Percentiles rank a stretch among this genome's conserved stretches.
Evolutionary conservation across 495 filamentous ascomycete genomes (phyloP).

Genomic region (Corynascus novoguineensis): DNA sequence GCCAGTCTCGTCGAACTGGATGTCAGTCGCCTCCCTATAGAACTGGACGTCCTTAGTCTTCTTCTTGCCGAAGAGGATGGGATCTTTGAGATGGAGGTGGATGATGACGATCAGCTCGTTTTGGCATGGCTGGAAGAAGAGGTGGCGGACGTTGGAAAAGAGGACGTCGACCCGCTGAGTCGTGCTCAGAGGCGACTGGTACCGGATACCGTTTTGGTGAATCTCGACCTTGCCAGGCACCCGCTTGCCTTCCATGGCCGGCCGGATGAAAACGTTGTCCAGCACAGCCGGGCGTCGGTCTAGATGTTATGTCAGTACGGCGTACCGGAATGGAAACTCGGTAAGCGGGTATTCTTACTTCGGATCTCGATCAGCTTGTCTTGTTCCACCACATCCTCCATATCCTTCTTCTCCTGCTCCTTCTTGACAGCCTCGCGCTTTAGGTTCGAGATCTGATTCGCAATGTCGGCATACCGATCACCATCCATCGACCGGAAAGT

Average conservation of each 20-base stretch:
- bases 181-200: slow-evolving; percentile 77
- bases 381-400: slow-evolving; percentile 99
- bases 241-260: slow-evolving; percentile 91
- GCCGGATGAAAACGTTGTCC: slow-evolving; percentile 89
- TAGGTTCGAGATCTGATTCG: slow-evolving; percentile 84
- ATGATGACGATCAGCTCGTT: slow-evolving; percentile 97
- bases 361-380: slow-evolving; percentile 90
- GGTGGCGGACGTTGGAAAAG: slow-evolving; percentile 96
- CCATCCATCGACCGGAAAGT: slow-evolving; percentile 89
- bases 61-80: slow-evolving; percentile 90
- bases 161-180: slow-evolving; percentile 85
- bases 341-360: slow-evolving; percentile 51
- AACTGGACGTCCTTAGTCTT: slow-evolving; percentile 99
- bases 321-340: not conserved
- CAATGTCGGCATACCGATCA: slow-evolving; percentile 79
- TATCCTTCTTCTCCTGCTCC: slow-evolving; percentile 97
- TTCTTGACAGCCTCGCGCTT: slow-evolving; percentile 83
- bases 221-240: slow-evolving; percentile 93
- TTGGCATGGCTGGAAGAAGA: slow-evolving; percentile 96
- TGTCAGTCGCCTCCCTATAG: slow-evolving; percentile 95
- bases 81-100: slow-evolving; percentile 94
- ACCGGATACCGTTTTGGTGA: slow-evolving; percentile 97
- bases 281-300: slow-evolving; percentile 82
- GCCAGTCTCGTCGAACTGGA: slow-evolving; percentile 98
- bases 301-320: slow-evolving; percentile 39